A percentile compares a stretch with the other conserved stretches of the same genome.
phyloP scores from a whole-genome alignment of 306 rosid genomes.

The Dicorynia guianensis region DNA sequence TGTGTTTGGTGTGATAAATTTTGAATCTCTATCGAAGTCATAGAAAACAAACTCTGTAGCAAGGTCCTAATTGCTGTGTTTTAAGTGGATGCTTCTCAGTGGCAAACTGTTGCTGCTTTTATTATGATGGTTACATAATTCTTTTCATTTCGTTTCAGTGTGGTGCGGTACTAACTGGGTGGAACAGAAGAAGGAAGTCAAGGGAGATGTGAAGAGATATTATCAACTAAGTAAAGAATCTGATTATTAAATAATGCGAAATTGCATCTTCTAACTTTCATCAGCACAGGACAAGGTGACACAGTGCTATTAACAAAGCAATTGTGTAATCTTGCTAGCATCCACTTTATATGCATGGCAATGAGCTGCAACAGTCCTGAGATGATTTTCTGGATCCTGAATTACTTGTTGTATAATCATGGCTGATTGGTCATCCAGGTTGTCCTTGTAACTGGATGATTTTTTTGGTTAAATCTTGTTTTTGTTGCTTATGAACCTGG shows the following conservation, averaged over 20 bases:
- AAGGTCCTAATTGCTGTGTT: slow-evolving; percentile 27
- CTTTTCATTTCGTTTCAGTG: slow-evolving; percentile 45
- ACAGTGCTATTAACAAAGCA: background rate
- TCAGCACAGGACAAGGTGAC: slow-evolving; percentile 21
- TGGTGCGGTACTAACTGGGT: slow-evolving; percentile 86
- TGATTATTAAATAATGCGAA: slow-evolving; percentile 29
- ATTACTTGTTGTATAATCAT: slow-evolving; percentile 13
- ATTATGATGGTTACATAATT: slow-evolving; percentile 19
- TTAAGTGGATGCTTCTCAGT: slow-evolving; percentile 22
- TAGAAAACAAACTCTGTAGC: background rate
- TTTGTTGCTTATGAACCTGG: slow-evolving; percentile 22
- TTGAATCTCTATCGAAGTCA: no score
- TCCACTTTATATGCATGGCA: background rate
- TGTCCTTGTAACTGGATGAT: slow-evolving; percentile 2
- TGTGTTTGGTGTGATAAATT: no score
- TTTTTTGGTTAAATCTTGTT: slow-evolving; percentile 3
- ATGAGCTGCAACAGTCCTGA: slow-evolving; percentile 1
- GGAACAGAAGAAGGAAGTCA: slow-evolving; percentile 92
- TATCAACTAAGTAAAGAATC: slow-evolving; percentile 76
- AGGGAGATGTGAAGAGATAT: slow-evolving; percentile 86
- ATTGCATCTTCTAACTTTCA: slow-evolving; percentile 17
- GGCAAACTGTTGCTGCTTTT: slow-evolving; percentile 9
- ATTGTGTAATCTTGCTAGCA: slow-evolving; percentile 6
- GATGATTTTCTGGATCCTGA: slow-evolving; percentile 15
- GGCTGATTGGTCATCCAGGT: background rate